Evolutionary conservation across 371 early-diverging fungal genomes (phyloP), one percentile per base, ranked within the genome.

Genomic region (Vavraia culicis): DNA sequence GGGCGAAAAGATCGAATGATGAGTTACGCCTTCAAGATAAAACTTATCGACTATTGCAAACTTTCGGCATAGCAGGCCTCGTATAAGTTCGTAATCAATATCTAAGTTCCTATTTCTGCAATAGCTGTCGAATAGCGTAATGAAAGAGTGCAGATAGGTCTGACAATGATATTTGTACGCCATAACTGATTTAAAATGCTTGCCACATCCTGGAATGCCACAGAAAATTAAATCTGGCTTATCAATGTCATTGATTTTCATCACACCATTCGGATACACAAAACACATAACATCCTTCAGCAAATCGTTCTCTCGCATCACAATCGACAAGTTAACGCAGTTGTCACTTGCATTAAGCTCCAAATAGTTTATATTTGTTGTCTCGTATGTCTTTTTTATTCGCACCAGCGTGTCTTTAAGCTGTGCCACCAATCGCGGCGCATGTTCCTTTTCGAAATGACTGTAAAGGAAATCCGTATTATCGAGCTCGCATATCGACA

Each of bases 151-250:
- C 21, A 51, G 45, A 33, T 49, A 59, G 33, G 54, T 59, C 4
- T 54, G 49, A 20, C 60, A 59, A 48, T 59, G 60, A 45, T 59
- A 59, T 46, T 59, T 59, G 34, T 59, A 59, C 21, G 60, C 60
- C 51, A 59, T 49, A 32, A 56, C 32, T 18, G 56, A 56, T 27
- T 56, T 59, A 40, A 59, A 59, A 53, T 52, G 49, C 22, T 52
- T 40, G 0, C 56, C 60, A 20, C 60, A 59, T 19, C 60, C 60
- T 14, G 56, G 55, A 1, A 59, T 56, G 2, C 60, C 16, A 36
- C 60, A 59, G 35, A 41, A 59, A 40, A 49, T 56, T 13, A 41
- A 34, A 9, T 23, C 10, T 35, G 46, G 48, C 21, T 45, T 49
- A 11, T 59, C 59, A 4, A 42, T n/a, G 41, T 59, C 59, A 20